Evolutionary conservation across 768 basidiomycete genomes (phyloP), one percentile per base, ranked within the genome.

Genomic region (Pulveroboletus sp.): DNA sequence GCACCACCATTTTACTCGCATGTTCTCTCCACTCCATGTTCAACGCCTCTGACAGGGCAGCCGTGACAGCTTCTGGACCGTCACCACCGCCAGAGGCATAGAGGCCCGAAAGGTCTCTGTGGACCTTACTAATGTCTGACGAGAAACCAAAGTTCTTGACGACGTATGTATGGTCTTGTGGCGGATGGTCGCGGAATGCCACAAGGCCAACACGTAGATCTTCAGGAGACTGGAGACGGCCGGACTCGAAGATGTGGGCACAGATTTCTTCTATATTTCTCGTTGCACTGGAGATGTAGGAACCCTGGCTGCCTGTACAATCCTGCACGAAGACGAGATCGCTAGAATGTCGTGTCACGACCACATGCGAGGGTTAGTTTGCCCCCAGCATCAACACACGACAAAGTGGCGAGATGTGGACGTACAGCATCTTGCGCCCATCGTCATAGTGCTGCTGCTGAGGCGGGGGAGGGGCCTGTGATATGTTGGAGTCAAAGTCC

Each of bases 191-290:
- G 54, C 95, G 82, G 72, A 94, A 98, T 37, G 93, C 93, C 57
- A 98, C 80, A 51, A 98, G 79, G 51, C 94, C 96, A 36, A 98
- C 83, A 55, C 92, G 82, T 18, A 95, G 80, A 68, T 96, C 94
- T 61, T 95, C 93, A 39, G 75, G 79, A 48, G 80, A 74, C 64
- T 88, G 85, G n/a, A 98, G 80, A 61, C 87, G 89, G 37, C 93
- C 93, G 21, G 92, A 93, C 71, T 93, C 87, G 71, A 90, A 90
- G 56, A 98, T 98, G 71, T 89, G 85, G 41, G 86, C 87, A 65
- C 89, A 94, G 63, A 98, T 98, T 65, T 89, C 81, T 63, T 93
- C 88, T 70, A 98, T 95, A 70, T 98, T 97, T 76, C 88, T 91
- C 9, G 93, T 94, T 17, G 93, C 93, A 40, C 89, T 90, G n/a